Base-by-base conservation (phyloP, 2,329 filamentous ascomycete species). In the Coniella lustricola region DNA sequence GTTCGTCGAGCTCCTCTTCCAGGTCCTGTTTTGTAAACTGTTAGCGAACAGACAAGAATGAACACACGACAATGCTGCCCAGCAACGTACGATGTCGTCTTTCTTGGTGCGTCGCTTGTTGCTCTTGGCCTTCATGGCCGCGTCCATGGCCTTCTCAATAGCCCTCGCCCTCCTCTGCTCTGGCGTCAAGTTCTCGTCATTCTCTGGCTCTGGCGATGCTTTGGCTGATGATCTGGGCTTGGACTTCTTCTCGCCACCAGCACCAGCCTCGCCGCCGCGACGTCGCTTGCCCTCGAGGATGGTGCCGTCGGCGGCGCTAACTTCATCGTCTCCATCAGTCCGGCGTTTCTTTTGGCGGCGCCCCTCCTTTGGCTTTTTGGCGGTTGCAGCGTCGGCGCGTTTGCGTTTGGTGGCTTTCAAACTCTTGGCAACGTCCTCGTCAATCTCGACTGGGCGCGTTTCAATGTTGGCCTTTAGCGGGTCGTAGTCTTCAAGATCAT, bases 1-100 rank as follows among this genome's bases (percentile, higher is more conserved):
- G 85, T 38, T 90, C 86, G 63, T 97, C 93, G 56, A 91, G 87
- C 68, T 87, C 84, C 59, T 89, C 84, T 64, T 96, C 90, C 40
- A 97, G 76, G 56, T 97, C 91, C 86, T 91, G 58, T 10, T 53
- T 39, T 25, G 16, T 40, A 16, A n/a, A 41, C 2, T 38, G 56
- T 64, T 56, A 64, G 59, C 34, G 20, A 45, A 7, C 7, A 21
- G 3, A 9, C 20, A 39, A 22, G 29, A n/a, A 25, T n/a, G 4
- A 13, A 4, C 41, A 41, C 55, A 29, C 56, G 29, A 31, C 31
- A 35, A 31, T 29, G 12, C n/a, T n/a, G 18, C n/a, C 8, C 25
- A 3, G 8, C 3, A 31, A 74, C 83, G 47, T 74, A 90, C 87
- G 65, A 95, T 90, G 58, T 93, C 90, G 62, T 90, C 87, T 73